Base-by-base conservation (phyloP, 345 rosid species). In the Brassica cretica region DNA sequence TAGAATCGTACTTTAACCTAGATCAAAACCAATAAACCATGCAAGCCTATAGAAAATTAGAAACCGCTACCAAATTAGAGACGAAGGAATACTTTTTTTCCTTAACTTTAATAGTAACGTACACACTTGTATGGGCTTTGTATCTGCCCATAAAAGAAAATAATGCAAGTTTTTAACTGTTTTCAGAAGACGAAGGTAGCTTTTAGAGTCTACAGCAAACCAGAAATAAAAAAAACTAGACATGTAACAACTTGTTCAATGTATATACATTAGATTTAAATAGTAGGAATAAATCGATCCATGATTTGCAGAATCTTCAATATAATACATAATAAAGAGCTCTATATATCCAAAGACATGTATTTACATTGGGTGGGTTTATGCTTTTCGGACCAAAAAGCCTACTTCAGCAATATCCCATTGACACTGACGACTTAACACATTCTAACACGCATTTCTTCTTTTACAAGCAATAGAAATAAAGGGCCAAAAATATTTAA, bases 401-500 rank as follows among this genome's bases (percentile, higher is more conserved):
- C 56, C 56, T 51, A 51, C 56, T 51, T 51, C 56, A n/a, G 56
- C 56, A n/a, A 1, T n/a, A 18, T 51, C 56, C 56, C 56, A 51
- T 9, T 51, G 56, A 51, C 56, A 51, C 56, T 53, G 60, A 53
- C 60, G 14, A 78, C 19, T 79, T 68, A 56, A 56, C 64, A 63
- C 66, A 62, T 24, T 68, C 75, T 21, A 66, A 37, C 75, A 63
- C 65, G 16, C 70, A 51, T 79, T 59, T 72, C 14, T 78, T 61
- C 35, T 65, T 66, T 67, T 73, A 46, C 14, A 79, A 44, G 24
- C 60, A 15, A 78, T 41, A n/a, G 27, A 44, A 18, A 69, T 6
- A 32, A 55, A n/a, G 77, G 72, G 49, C 32, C 75, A 64, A 73
- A 72, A 9, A 58, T 73, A 61, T 51, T 15, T 32, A 55, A 49